These are phyloP conservation scores for Blastobotrys chiropterorum DNA, from an alignment of 805 yeast species.

Conservation along the genomic window DNA sequence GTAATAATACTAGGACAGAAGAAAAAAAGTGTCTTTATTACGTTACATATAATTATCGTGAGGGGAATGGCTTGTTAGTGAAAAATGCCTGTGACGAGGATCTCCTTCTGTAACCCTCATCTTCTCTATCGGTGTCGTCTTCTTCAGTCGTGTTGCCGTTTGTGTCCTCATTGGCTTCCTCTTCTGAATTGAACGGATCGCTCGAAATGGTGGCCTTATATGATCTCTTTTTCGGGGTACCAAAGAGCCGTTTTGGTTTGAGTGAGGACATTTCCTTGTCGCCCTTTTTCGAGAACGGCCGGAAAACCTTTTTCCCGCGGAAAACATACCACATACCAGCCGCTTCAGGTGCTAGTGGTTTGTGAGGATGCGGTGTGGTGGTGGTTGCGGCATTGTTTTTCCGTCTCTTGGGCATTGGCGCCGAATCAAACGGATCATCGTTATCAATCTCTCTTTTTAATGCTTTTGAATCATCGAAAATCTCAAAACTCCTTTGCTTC, in stretches of 20 bases:
- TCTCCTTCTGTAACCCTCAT: neutral
- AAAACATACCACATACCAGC: conserved; percentile 35
- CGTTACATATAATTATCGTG: neutral
- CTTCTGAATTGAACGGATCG: conserved; percentile 8
- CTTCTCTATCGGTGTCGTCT: conserved; percentile 14
- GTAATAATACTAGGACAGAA: no score
- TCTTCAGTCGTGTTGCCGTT: conserved; percentile 6
- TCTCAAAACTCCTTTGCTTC: conserved; percentile 6
- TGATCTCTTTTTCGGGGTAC: neutral
- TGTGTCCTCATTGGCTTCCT: conserved; percentile 12
- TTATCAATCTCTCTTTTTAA: conserved; percentile 13
- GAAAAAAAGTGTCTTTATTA: neutral
- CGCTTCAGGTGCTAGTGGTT: conserved; percentile 13
- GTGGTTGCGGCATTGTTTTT: neutral
- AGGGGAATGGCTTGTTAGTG: neutral
- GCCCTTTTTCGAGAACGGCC: conserved; percentile 29
- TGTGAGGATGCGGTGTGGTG: conserved; percentile 15
- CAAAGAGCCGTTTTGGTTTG: conserved; percentile 20
- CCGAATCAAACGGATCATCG: conserved; percentile 5
- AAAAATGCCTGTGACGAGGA: conserved; percentile 2
- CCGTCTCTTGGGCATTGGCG: neutral
- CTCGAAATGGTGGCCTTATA: neutral
- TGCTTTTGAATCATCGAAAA: conserved; percentile 15
- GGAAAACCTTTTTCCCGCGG: conserved; percentile 33
- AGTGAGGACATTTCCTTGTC: conserved; percentile 11